Conservation (phyloP, 768 basidiomycete species). For the Daedaleopsis nitida region DNA sequence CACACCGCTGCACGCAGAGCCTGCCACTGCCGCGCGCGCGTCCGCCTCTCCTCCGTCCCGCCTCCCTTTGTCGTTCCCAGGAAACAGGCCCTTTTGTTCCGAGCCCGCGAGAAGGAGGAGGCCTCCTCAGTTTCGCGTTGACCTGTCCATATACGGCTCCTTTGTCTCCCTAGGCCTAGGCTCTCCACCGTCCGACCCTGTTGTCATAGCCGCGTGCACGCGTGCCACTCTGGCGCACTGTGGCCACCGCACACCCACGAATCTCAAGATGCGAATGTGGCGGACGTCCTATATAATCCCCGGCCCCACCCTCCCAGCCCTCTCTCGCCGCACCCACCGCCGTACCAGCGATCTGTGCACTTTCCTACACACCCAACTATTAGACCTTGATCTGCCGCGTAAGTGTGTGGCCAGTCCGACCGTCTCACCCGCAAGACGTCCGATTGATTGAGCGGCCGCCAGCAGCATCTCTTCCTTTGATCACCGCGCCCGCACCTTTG, state of each 20-base stretch:
- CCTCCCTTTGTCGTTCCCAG: conserved; percentile 13
- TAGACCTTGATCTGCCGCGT: neutral
- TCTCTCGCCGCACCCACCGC: neutral
- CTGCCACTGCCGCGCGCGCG: no score
- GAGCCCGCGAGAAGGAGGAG: conserved; percentile 10
- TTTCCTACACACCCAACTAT: neutral
- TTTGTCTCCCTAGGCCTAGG: conserved; percentile 14
- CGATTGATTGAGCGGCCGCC: conserved; percentile 13
- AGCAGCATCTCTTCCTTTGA: conserved; percentile 12
- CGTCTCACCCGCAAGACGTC: conserved; percentile 5
- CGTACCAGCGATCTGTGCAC: neutral
- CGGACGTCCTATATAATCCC: neutral
- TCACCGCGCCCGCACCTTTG: conserved; percentile 8
- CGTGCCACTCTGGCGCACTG: conserved; percentile 13
- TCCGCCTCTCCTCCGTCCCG: neutral
- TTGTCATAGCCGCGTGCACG: conserved; percentile 20
- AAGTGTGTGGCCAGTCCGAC: conserved; percentile 16
- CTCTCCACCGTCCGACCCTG: conserved; percentile 5
- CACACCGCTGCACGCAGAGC: neutral
- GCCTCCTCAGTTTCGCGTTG: conserved; percentile 10
- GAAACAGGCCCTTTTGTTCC: conserved; percentile 17
- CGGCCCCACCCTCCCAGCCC: neutral
- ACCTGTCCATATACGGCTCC: conserved; percentile 7
- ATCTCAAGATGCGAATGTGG: conserved; percentile 13
- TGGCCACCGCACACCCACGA: conserved; percentile 11